Evolutionary conservation across 352 stramenopile genomes (phyloP), one percentile per base, ranked within the genome.

Genomic region (Globisporangium cederbergense): DNA sequence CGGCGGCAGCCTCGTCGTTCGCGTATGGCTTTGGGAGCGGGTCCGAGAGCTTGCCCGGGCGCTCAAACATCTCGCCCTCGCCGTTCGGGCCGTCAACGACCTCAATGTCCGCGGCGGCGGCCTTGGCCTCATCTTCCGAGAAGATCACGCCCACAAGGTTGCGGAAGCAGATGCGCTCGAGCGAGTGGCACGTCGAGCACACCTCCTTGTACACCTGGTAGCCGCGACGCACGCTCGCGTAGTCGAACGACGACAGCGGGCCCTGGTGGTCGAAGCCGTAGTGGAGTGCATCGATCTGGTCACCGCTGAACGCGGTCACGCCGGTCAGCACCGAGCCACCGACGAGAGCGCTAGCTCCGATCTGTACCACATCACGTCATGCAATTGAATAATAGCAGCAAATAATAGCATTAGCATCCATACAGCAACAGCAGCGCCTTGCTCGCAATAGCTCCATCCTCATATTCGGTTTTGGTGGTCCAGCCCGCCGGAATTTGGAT

Each of bases 191-290:
- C 52, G 96, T 97, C 42, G 97, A 87, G 81, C 97, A 99, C 50
- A 99, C 96, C 76, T 99, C 90, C 72, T 97, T 97, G 84, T 99
- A 99, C 47, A 99, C 97, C 78, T 99, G 97, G 88, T 99, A 99
- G 14, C 97, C 97, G 70, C 97, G 95, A 75, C 97, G 96, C 66
- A 99, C 95, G 38, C 83, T 95, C 45, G 89, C 88, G 69, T 96
- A 91, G 78, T 97, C 91, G 66, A 96, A 97, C 56, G 89, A 95
- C 46, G 84, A 86, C 42, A 97, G 68, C 54, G 86, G 81, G 22
- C 87, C 82, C 54, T 93, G 58, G 75, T 97, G 88, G 73, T 95
- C 80, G 61, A 96, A 98, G 32, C 90, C 90, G 67, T 97, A 97
- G 67, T 91, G 68, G 42, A 91, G 76, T 32, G 89, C 81, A 51